Evolutionary conservation across 306 rosid genomes (phyloP).

Genomic region (Astragalus glycyphyllos): DNA sequence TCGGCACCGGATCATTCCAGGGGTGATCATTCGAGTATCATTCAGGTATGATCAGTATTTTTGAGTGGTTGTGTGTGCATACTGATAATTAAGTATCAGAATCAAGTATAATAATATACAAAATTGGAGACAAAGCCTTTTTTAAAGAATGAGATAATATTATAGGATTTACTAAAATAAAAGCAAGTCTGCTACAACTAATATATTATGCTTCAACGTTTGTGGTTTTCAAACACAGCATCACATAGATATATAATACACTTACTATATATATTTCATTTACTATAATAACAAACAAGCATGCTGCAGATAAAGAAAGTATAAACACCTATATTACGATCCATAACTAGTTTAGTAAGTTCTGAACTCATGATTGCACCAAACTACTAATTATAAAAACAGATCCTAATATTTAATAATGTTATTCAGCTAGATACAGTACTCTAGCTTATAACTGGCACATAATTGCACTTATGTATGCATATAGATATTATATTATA

Average conservation of each 20-base stretch:
- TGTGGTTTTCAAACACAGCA: slow-evolving; percentile 44
- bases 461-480: slow-evolving; percentile 38
- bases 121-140: slow-evolving; percentile 29
- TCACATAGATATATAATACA: slow-evolving; percentile 32
- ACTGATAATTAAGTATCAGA: no score
- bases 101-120: no score
- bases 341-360: slow-evolving; percentile 40
- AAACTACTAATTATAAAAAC: slow-evolving; percentile 44
- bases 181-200: slow-evolving; percentile 25
- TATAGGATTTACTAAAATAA: slow-evolving; percentile 41
- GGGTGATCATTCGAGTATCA: slow-evolving; percentile 85
- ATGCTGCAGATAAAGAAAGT: slow-evolving; percentile 17
- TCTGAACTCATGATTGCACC: slow-evolving; percentile 10
- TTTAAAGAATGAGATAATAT: neutral
- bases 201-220: slow-evolving; percentile 41
- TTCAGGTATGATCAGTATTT: slow-evolving; percentile 59
- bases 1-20: slow-evolving; percentile 62
- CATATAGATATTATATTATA: neutral
- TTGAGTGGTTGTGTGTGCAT: neutral
- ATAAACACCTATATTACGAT: slow-evolving; percentile 48
- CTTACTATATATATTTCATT: slow-evolving; percentile 12
- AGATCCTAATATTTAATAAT: slow-evolving; percentile 43
- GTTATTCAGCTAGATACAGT: slow-evolving; percentile 33
- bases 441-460: slow-evolving; percentile 31
- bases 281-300: slow-evolving; percentile 21